Base-by-base conservation (phyloP, 2,329 filamentous ascomycete species). In the Penicillium sp. region DNA sequence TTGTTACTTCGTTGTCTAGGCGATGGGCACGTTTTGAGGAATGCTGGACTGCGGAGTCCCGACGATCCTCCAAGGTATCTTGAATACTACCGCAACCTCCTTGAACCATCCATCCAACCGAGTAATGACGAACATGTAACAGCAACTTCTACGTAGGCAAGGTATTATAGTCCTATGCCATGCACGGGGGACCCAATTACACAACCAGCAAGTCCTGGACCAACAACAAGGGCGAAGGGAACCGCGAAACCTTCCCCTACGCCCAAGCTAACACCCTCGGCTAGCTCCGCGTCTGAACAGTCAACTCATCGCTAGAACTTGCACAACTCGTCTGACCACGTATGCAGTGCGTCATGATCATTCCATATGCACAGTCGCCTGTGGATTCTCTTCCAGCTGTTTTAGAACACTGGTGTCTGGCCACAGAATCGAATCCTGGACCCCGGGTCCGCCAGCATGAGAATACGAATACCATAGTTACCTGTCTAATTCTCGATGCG, bases 1-100 rank as follows among this genome's bases (percentile, higher is more conserved):
- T 22, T 16, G n/a, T 14, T 37, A 42, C 39, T n/a, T 14, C 4
- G 53, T 58, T 50, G 45, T 38, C 44, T 20, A 40, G 53, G 56
- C 6, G 35, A 58, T 35, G 8, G 3, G 4, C 18, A 20, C 10
- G n/a, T 22, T 35, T n/a, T 29, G 10, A 5, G 57, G 57, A 59
- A 59, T 59, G 57, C 14, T 35, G n/a, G 24, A 39, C 10, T 26
- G 14, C 44, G 9, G 7, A 22, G 24, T 20, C 10, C n/a, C n/a
- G 35, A n/a, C 35, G n/a, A 40, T 40, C 47, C 16, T 9, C 11
- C 1, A 16, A 46, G 53, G 40, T 52, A 56, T 56, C 53, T 13
- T 22, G 1, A 8, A 45, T 56, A 40, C 53, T 14, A 56, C 53
- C 34, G 29, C 34, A n/a, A 4, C 42, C 14, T 52, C 35, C 14